These are phyloP conservation scores for Pinguiococcus pyrenoidosus DNA, from an alignment of 108 stramenopile genomes.

Conservation along the genomic window DNA sequence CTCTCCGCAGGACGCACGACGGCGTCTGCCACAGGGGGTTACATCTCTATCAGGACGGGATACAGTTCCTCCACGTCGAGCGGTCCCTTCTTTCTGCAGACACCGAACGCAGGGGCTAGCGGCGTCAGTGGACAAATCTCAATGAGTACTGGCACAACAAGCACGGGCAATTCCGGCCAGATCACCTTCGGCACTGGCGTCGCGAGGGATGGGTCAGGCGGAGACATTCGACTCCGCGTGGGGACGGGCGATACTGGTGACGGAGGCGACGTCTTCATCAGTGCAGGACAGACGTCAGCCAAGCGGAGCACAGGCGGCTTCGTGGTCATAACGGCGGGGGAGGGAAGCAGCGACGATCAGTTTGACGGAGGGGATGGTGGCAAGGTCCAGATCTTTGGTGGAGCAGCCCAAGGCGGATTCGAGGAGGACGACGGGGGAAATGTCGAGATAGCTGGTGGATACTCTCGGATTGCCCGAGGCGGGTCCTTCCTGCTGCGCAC, in stretches of 20 bases:
- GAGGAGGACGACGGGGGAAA: slow-evolving; percentile 25
- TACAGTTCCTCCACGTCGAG: slow-evolving; percentile 1
- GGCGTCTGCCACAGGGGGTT: not conserved
- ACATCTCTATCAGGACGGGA: not conserved
- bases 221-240: slow-evolving; percentile 21
- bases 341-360: slow-evolving; percentile 23
- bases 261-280: slow-evolving; percentile 29
- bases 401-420: slow-evolving; percentile 32
- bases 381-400: slow-evolving; percentile 29
- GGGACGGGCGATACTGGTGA: slow-evolving; percentile 25
- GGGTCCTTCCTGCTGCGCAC: slow-evolving; percentile 16
- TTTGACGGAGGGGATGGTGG: slow-evolving; percentile 38
- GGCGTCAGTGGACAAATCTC: slow-evolving; percentile 12
- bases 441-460: slow-evolving; percentile 22
- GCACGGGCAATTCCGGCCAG: slow-evolving; percentile 12
- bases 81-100: slow-evolving; percentile 1
- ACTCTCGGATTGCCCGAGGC: slow-evolving; percentile 2
- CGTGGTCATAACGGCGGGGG: slow-evolving; percentile 32
- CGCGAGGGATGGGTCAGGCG: slow-evolving; percentile 11
- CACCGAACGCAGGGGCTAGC: slow-evolving; percentile 13
- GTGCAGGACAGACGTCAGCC: slow-evolving; percentile 15
- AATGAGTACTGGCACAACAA: slow-evolving; percentile 11
- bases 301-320: slow-evolving; percentile 17
- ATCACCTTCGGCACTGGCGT: slow-evolving; percentile 20
- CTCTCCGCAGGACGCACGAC: slow-evolving; percentile 11